Evolutionary conservation across 1,139 yeast species (phyloP).

Genomic region (Blastobotrys indianensis): DNA sequence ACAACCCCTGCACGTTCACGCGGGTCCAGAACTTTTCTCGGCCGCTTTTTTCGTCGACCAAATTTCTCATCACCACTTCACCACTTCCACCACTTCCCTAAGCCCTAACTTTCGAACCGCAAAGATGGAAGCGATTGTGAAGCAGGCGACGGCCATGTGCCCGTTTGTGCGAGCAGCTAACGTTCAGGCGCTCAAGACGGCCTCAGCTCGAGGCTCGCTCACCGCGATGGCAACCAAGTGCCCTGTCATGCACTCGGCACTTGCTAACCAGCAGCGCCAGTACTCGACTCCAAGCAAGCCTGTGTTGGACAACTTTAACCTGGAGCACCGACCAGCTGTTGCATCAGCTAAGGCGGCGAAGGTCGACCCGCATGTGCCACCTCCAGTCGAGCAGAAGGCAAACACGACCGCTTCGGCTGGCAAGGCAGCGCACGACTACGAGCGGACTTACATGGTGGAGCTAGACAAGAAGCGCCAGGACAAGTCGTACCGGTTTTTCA

Average conservation of each 20-base stretch:
- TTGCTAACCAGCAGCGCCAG: slow-evolving; percentile 36
- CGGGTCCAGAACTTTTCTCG: too few relatives aligned
- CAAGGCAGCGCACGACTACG: slow-evolving; percentile 50
- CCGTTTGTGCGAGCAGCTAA: slow-evolving; percentile 72
- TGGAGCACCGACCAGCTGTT: slow-evolving; percentile 32
- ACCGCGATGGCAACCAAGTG: slow-evolving; percentile 65
- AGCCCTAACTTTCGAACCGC: neutral
- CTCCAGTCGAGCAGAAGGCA: slow-evolving; percentile 1
- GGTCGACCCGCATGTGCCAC: slow-evolving; percentile 3
- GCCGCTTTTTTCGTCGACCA: neutral
- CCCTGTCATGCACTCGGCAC: slow-evolving; percentile 84
- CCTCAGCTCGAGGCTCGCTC: slow-evolving; percentile 33
- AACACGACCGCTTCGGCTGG: neutral
- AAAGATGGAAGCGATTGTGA: slow-evolving; percentile 71
- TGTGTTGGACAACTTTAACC: slow-evolving; percentile 44
- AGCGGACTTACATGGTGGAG: slow-evolving; percentile 56
- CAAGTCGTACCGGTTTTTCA: slow-evolving; percentile 90
- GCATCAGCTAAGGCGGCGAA: slow-evolving; percentile 26
- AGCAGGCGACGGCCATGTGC: slow-evolving; percentile 73
- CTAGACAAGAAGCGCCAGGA: slow-evolving; percentile 71
- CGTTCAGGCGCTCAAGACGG: slow-evolving; percentile 46
- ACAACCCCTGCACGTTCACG: too few relatives aligned
- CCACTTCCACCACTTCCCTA: too few relatives aligned
- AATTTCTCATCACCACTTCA: neutral
- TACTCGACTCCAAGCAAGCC: slow-evolving; percentile 58